phyloP scores from a whole-genome alignment of 2,329 filamentous ascomycete genomes.

The Alternaria rosae region DNA sequence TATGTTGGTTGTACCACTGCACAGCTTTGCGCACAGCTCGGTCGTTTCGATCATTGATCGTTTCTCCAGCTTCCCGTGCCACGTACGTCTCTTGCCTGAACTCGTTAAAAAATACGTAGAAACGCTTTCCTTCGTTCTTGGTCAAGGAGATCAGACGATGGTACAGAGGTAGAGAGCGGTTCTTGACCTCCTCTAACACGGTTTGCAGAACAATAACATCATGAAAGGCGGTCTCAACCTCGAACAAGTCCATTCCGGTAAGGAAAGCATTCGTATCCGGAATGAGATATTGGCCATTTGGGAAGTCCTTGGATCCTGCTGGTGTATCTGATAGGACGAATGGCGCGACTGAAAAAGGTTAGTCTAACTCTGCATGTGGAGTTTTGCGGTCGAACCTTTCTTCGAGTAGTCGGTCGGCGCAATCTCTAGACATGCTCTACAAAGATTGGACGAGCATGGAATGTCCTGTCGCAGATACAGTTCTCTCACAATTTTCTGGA shows the following conservation, averaged over 20 bases:
- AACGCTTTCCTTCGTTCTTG: conserved; percentile 95
- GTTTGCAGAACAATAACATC: conserved; percentile 98
- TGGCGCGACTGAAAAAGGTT: conserved; percentile 66
- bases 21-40: conserved; percentile 86
- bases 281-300: conserved; percentile 89
- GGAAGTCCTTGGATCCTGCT: conserved; percentile 80
- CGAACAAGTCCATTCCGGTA: conserved; percentile 96
- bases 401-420: conserved; percentile 83
- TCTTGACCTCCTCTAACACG: conserved; percentile 93
- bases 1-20: conserved; percentile 87
- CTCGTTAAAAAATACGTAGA: conserved; percentile 99
- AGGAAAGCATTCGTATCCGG: conserved; percentile 96
- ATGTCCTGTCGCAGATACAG: conserved; percentile 96
- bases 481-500: conserved; percentile 98
- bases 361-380: conserved; percentile 24
- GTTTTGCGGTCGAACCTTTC: conserved; percentile 62
- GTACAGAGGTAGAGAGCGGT: conserved; percentile 91
- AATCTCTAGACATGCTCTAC: conserved; percentile 73
- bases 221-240: conserved; percentile 88
- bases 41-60: conserved; percentile 96
- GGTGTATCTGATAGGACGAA: conserved; percentile 91
- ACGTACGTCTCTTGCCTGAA: conserved; percentile 94
- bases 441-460: conserved; percentile 92
- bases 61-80: conserved; percentile 75
- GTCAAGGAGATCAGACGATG: conserved; percentile 90